phyloP scores from a whole-genome alignment of 768 basidiomycete genomes.

The Macrolepiota fuliginosa region DNA sequence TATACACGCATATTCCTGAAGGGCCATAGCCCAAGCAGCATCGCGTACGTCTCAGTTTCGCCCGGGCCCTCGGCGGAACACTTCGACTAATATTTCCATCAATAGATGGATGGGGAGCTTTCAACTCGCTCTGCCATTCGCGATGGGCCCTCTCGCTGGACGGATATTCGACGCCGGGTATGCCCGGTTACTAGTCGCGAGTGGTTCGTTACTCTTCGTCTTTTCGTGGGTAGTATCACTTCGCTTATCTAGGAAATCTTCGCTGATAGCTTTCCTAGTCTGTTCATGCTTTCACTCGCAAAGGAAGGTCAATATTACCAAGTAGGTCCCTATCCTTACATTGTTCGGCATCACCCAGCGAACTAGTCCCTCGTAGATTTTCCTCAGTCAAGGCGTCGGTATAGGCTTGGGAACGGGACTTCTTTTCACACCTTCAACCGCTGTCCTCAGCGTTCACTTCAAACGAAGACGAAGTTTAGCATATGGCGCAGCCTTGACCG shows the following conservation, averaged over 20 bases:
- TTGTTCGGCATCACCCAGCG: slow-evolving; percentile 1
- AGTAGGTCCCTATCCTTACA: slow-evolving; percentile 21
- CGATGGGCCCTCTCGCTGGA: slow-evolving; percentile 38
- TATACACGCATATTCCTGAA: slow-evolving; percentile 37
- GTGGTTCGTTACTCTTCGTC: slow-evolving; percentile 24
- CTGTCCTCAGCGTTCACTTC: slow-evolving; percentile 46
- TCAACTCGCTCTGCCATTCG: slow-evolving; percentile 43
- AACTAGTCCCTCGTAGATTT: slow-evolving; percentile 27
- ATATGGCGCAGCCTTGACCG: slow-evolving; percentile 38
- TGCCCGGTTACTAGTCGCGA: slow-evolving; percentile 29
- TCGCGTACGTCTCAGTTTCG: slow-evolving; percentile 31
- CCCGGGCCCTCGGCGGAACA: neutral
- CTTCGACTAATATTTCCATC: slow-evolving; percentile 4
- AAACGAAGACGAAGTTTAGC: slow-evolving; percentile 35
- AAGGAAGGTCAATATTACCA: slow-evolving; percentile 42
- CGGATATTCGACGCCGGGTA: slow-evolving; percentile 45
- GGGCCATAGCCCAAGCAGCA: slow-evolving; percentile 35
- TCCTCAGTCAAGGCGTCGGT: slow-evolving; percentile 54
- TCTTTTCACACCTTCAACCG: slow-evolving; percentile 47
- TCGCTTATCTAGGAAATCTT: slow-evolving; percentile 11
- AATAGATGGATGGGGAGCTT: slow-evolving; percentile 48
- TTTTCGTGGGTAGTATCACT: slow-evolving; percentile 23
- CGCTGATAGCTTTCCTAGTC: slow-evolving; percentile 21
- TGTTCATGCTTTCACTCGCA: slow-evolving; percentile 43
- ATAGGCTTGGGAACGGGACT: slow-evolving; percentile 51